Evolutionary conservation across 75 land plant genomes (phyloP).

Genomic region (Chamaecyparis obtusa): DNA sequence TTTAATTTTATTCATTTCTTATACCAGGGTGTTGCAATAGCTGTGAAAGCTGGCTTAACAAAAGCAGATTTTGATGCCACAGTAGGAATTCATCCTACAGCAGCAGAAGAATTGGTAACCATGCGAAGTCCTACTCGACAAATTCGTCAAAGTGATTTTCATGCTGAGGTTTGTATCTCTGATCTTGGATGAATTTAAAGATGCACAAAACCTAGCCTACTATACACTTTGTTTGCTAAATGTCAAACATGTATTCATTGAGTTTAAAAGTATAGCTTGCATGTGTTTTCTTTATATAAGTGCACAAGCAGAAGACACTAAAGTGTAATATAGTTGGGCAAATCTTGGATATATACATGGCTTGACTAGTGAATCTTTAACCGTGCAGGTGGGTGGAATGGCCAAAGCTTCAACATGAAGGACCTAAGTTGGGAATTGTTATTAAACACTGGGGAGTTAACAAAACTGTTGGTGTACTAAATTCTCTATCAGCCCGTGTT

Average conservation of each 20-base stretch:
- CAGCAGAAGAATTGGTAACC: constrained; percentile 98
- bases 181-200: neutral
- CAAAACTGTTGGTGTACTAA: neutral
- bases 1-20: constrained; percentile 7
- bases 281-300: neutral
- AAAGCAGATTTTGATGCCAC: constrained; percentile 94
- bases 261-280: neutral
- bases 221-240: too few species aligned
- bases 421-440: neutral
- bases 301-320: too few species aligned
- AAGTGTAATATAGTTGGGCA: neutral
- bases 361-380: neutral
- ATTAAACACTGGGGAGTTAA: neutral
- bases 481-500: neutral
- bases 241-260: neutral
- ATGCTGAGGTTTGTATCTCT: constrained; percentile 44
- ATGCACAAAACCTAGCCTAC: neutral
- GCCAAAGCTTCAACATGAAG: constrained; percentile 1
- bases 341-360: neutral
- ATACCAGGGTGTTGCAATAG: constrained; percentile 90
- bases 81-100: constrained; percentile 95
- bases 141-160: constrained; percentile 35
- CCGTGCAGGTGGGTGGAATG: constrained; percentile 4
- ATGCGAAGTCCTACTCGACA: constrained; percentile 90
- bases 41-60: constrained; percentile 91